Conservation (phyloP, 2,329 filamentous ascomycete species). For the Diplodia intermedia region DNA sequence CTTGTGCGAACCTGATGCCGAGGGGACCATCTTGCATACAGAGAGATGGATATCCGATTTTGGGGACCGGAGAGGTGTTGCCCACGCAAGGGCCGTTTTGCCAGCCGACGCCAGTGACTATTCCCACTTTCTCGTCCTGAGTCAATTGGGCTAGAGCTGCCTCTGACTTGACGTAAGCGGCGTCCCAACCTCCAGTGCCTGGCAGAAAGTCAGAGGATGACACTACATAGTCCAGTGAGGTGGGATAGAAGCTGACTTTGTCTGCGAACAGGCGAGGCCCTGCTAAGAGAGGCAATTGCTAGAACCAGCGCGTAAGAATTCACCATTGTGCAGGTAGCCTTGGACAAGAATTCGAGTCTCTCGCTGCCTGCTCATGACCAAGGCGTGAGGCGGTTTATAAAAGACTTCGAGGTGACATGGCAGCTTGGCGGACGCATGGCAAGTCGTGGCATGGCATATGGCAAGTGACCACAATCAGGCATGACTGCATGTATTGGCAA, state of each 20-base stretch:
- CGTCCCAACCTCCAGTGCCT: conserved; percentile 43
- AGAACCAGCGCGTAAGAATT: conserved; percentile 3
- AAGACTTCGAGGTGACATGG: no score
- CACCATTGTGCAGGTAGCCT: conserved; percentile 2
- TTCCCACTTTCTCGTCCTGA: conserved; percentile 49
- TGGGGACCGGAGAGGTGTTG: conserved; percentile 45
- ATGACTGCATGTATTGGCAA: background rate
- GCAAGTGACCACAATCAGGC: no score
- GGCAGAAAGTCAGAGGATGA: background rate
- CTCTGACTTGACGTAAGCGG: conserved; percentile 50
- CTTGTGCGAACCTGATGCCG: conserved; percentile 48
- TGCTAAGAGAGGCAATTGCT: conserved; percentile 6
- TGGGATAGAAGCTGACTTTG: background rate
- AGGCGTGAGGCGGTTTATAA: background rate
- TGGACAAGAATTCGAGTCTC: no score
- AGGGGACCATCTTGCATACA: conserved; percentile 52
- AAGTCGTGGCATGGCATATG: background rate
- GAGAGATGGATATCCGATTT: conserved; percentile 47
- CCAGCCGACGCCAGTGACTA: conserved; percentile 49
- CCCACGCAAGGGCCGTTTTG: conserved; percentile 46
- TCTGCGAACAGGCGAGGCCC: conserved; percentile 14
- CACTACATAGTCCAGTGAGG: background rate
- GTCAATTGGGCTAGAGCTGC: conserved; percentile 50
- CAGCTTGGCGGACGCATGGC: background rate
- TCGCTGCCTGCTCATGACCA: background rate